phyloP scores from a whole-genome alignment of 2,329 filamentous ascomycete species.

The Cephalotrichum gorgonifer region DNA sequence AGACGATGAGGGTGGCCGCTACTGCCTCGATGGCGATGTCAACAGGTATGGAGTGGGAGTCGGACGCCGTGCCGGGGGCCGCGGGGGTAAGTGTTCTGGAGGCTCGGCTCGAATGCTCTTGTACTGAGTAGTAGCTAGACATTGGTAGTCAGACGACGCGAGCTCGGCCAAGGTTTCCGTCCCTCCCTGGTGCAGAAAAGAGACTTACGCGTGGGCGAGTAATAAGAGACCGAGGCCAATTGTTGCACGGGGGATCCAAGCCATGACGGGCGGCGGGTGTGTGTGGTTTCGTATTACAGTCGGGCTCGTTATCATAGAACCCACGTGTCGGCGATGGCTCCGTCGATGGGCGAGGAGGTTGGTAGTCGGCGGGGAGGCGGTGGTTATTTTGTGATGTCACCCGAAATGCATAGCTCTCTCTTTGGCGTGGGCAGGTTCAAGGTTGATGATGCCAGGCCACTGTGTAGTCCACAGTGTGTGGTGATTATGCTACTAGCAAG shows the following conservation, averaged over 20 bases:
- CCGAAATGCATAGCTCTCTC: neutral
- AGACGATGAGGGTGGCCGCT: conserved; percentile 68
- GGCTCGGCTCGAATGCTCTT: conserved; percentile 71
- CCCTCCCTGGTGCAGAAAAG: conserved; percentile 2
- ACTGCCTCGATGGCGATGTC: conserved; percentile 87
- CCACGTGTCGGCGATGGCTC: neutral
- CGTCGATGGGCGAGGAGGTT: neutral
- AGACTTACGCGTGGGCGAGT: conserved; percentile 76
- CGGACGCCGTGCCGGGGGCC: conserved; percentile 33
- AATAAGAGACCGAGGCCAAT: conserved; percentile 68
- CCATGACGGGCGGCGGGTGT: neutral
- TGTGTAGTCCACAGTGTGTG: neutral
- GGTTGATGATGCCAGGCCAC: neutral
- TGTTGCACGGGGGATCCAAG: conserved; percentile 28
- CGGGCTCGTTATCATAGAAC: neutral
- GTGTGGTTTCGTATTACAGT: neutral
- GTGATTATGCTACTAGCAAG: neutral
- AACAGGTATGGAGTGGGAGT: conserved; percentile 51
- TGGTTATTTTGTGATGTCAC: neutral
- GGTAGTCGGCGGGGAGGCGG: neutral
- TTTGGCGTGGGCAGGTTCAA: neutral
- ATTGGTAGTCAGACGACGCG: neutral
- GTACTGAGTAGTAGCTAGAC: conserved; percentile 83
- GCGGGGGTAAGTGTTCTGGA: conserved; percentile 32
- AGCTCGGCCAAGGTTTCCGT: neutral